Conservation (phyloP, 1,139 yeast species). For the Suhomyces panamericanus region DNA sequence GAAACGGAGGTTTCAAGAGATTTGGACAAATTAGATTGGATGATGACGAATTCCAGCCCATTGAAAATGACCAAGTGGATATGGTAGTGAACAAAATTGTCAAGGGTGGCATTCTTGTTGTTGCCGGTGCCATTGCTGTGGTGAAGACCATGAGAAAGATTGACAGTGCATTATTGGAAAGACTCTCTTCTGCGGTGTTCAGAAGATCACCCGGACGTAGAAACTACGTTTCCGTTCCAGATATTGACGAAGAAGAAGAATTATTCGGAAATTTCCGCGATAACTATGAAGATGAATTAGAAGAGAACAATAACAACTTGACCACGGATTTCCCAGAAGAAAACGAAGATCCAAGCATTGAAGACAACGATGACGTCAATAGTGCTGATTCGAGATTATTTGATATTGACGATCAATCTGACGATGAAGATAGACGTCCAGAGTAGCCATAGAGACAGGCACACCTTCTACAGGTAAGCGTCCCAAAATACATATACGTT, state of each 20-base stretch:
- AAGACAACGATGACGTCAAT: conserved; percentile 6
- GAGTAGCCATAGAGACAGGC: not conserved
- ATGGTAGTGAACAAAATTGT: conserved; percentile 62
- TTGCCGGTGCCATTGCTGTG: conserved; percentile 45
- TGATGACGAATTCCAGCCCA: conserved; percentile 58
- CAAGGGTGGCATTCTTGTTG: conserved; percentile 57
- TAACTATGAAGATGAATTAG: conserved; percentile 50
- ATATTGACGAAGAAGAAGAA: conserved; percentile 46
- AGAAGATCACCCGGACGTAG: conserved; percentile 45
- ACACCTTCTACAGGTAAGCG: no score
- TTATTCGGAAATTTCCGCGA: conserved; percentile 51
- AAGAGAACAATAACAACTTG: conserved; percentile 29
- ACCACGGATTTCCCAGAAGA: conserved; percentile 12
- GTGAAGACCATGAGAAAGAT: conserved; percentile 38
- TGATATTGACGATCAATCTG: conserved; percentile 37
- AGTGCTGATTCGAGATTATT: conserved; percentile 36
- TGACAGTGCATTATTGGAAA: conserved; percentile 38
- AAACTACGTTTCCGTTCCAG: conserved; percentile 46
- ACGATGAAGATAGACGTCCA: conserved; percentile 6
- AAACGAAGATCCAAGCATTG: conserved; percentile 11
- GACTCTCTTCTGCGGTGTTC: conserved; percentile 35
- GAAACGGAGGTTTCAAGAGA: conserved; percentile 78
- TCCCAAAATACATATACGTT: not conserved
- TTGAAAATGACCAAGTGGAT: conserved; percentile 68
- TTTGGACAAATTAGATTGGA: conserved; percentile 87